Conservation (phyloP, 2,329 filamentous ascomycete genomes). For the Hypomyces rosellus region DNA sequence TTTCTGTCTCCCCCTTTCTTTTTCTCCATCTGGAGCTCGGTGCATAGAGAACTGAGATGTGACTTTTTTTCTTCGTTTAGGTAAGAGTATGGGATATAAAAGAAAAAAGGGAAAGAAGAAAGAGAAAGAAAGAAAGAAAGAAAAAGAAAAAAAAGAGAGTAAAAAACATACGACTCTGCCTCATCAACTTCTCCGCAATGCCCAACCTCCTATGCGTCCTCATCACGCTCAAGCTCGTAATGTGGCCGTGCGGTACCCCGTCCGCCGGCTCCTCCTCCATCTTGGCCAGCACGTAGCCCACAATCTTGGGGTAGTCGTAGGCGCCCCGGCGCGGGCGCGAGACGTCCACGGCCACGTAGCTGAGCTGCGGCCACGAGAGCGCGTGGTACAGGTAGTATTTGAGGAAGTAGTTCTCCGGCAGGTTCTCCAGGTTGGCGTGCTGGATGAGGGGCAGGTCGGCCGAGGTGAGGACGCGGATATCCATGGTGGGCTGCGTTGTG, state of each 20-base stretch:
- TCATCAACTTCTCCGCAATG: slow-evolving; percentile 95
- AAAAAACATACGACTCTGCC: slow-evolving; percentile 72
- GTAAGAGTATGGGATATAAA: no score
- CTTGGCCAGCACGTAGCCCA: slow-evolving; percentile 98
- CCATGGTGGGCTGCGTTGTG: slow-evolving; percentile 50
- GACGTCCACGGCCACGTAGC: slow-evolving; percentile 91
- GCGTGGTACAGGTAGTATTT: slow-evolving; percentile 99
- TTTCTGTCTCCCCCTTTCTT: not conserved
- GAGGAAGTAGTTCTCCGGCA: slow-evolving; percentile 99
- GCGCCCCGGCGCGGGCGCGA: slow-evolving; percentile 69
- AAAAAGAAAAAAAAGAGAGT: not conserved
- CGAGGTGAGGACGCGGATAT: slow-evolving; percentile 79
- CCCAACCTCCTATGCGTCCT: slow-evolving; percentile 85
- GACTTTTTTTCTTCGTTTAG: no score
- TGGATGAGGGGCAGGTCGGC: slow-evolving; percentile 89
- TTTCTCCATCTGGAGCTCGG: not conserved
- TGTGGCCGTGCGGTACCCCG: slow-evolving; percentile 89
- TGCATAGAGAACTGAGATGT: not conserved
- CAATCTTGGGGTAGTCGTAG: slow-evolving; percentile 92
- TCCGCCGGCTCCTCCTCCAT: slow-evolving; percentile 98
- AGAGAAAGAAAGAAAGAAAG: not conserved
- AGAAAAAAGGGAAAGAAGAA: slow-evolving; percentile 1
- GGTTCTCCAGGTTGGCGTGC: slow-evolving; percentile 96
- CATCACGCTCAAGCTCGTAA: slow-evolving; percentile 94
- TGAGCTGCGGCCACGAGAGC: slow-evolving; percentile 94